A percentile compares a stretch with the other conserved stretches of the same genome.
Conservation (phyloP, 2,329 filamentous ascomycete genomes). For the Penicillium fuscoglaucum region DNA sequence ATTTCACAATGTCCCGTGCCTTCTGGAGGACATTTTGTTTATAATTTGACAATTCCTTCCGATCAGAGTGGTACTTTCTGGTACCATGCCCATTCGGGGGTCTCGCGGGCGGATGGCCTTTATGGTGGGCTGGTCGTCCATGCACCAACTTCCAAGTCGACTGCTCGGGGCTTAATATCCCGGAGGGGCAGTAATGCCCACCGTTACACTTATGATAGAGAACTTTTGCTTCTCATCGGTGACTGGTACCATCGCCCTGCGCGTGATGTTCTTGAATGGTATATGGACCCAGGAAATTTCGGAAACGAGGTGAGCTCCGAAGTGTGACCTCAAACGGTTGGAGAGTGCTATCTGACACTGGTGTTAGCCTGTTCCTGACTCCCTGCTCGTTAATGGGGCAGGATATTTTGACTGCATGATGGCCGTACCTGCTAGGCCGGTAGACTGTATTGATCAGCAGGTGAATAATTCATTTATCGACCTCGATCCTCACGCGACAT, state of each 20-base stretch:
- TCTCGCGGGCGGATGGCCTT: constrained; percentile 48
- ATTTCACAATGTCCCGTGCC: constrained; percentile 68
- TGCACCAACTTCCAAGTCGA: constrained; percentile 32
- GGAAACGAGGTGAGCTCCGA: constrained; percentile 43
- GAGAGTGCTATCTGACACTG: neutral
- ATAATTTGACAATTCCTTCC: constrained; percentile 42
- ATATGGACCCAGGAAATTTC: constrained; percentile 45
- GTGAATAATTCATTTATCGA: constrained; percentile 28
- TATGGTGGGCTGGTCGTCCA: constrained; percentile 53
- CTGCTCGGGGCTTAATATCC: constrained; percentile 19
- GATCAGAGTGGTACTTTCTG: constrained; percentile 50
- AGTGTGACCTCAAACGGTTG: neutral
- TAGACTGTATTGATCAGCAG: constrained; percentile 43
- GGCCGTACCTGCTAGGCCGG: constrained; percentile 47
- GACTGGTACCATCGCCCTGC: constrained; percentile 53
- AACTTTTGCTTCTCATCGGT: constrained; percentile 49
- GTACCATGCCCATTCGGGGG: constrained; percentile 51
- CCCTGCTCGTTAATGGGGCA: constrained; percentile 49
- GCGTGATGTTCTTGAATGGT: constrained; percentile 46
- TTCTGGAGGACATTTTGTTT: constrained; percentile 54
- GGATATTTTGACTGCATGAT: constrained; percentile 50
- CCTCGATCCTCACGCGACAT: constrained; percentile 27
- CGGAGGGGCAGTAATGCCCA: constrained; percentile 1
- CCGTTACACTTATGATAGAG: constrained; percentile 37
- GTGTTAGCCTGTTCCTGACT: constrained; percentile 50